These are phyloP conservation scores for Breviolum minutum DNA, from an alignment of 73 alveolate species.

Conservation along the genomic window DNA sequence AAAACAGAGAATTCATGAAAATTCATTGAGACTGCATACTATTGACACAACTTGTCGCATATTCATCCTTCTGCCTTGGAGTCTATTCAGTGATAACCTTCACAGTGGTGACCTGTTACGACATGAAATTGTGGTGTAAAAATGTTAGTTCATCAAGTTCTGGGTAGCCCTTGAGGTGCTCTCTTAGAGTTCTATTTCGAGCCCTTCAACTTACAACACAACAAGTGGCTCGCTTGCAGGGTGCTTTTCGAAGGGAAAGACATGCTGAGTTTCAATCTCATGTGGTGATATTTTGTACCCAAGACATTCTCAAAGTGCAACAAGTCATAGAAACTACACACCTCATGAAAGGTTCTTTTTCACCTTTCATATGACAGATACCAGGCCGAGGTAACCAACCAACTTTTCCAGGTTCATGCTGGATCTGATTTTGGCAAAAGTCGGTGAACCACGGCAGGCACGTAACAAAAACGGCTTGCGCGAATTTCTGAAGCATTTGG, in stretches of 20 bases:
- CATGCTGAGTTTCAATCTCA: neutral
- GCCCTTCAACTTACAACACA: slow-evolving; percentile 74
- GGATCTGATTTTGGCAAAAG: neutral
- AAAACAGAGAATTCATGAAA: too few species aligned
- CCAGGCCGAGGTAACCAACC: too few species aligned
- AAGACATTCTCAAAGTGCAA: neutral
- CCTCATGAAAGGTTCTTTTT: neutral
- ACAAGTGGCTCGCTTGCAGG: slow-evolving; percentile 2
- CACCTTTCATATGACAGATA: too few species aligned
- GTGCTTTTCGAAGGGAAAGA: neutral
- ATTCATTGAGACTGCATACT: too few species aligned
- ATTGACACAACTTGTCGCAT: too few species aligned
- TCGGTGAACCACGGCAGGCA: slow-evolving; percentile 6
- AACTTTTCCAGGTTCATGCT: slow-evolving; percentile 21
- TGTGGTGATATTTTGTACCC: neutral
- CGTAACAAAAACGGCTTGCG: neutral
- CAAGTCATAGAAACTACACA: neutral
- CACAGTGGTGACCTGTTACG: neutral
- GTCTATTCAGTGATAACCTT: too few species aligned
- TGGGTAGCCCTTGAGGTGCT: neutral
- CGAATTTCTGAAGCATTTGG: neutral
- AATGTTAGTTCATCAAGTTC: neutral
- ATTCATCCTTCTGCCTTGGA: too few species aligned
- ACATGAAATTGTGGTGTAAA: neutral
- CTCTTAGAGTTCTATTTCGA: slow-evolving; percentile 71